These are phyloP conservation scores for Neofusicoccum sp. DNA, from an alignment of 2,329 filamentous ascomycete species.

Conservation along the genomic window DNA sequence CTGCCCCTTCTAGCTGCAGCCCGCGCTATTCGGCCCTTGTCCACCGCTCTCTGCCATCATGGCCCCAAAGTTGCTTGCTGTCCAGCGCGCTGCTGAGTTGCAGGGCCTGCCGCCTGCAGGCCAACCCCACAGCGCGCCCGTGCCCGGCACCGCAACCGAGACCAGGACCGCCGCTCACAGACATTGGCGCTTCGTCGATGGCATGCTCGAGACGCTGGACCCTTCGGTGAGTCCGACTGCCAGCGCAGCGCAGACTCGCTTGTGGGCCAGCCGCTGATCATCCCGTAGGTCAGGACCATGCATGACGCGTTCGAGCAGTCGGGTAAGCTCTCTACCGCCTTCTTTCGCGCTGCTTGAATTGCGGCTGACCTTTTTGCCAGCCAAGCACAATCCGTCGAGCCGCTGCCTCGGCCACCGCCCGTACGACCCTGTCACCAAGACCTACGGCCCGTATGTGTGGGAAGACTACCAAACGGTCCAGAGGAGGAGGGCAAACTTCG, in stretches of 20 bases:
- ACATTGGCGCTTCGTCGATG: conserved; percentile 74
- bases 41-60: conserved; percentile 22
- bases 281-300: conserved; percentile 57
- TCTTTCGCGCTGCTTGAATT: neutral
- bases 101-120: conserved; percentile 67
- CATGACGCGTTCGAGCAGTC: conserved; percentile 78
- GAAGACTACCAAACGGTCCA: conserved; percentile 78
- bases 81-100: conserved; percentile 48
- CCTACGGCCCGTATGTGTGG: conserved; percentile 78
- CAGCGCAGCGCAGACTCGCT: neutral
- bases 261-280: neutral
- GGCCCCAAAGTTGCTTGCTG: conserved; percentile 30
- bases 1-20: neutral
- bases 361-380: neutral
- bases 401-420: conserved; percentile 77
- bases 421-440: conserved; percentile 72
- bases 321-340: no score
- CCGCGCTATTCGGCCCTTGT: neutral
- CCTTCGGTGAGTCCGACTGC: conserved; percentile 54
- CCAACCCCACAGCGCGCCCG: conserved; percentile 71
- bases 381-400: conserved; percentile 60
- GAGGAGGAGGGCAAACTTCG: conserved; percentile 76
- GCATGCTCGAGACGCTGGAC: conserved; percentile 69
- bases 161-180: conserved; percentile 77
- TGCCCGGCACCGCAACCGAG: conserved; percentile 72